Percentiles rank a stretch among this genome's conserved stretches.
Evolutionary conservation across 2,329 filamentous ascomycete genomes (phyloP).

Genomic region (Verticillium klebahnii): DNA sequence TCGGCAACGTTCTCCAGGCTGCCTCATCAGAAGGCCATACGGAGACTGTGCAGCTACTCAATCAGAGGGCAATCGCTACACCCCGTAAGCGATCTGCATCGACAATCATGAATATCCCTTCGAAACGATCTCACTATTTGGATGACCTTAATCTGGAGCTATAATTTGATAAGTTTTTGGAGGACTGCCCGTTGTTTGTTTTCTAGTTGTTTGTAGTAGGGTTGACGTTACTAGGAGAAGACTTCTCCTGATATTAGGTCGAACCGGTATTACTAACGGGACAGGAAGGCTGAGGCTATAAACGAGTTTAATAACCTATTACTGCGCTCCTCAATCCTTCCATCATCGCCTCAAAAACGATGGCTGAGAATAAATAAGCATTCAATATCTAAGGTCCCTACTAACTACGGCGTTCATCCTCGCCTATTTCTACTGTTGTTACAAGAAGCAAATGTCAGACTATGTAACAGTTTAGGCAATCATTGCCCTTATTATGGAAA

Average conservation of each 20-base stretch:
- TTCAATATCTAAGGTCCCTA: neutral
- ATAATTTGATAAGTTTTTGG: neutral
- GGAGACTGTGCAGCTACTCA: constrained; percentile 1
- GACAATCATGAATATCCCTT: neutral
- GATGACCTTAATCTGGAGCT: neutral
- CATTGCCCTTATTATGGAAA: neutral
- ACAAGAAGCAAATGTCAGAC: neutral
- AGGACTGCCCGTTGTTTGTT: neutral
- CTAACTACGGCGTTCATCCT: neutral
- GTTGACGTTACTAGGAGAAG: neutral
- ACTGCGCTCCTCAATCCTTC: neutral
- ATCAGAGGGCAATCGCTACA: neutral
- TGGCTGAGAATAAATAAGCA: neutral
- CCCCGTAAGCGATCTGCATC: neutral
- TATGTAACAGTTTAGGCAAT: neutral
- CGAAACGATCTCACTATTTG: neutral
- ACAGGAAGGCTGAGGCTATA: neutral
- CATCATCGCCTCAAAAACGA: neutral
- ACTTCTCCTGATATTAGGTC: neutral
- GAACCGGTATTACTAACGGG: neutral
- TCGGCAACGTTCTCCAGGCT: neutral
- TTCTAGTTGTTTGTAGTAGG: neutral
- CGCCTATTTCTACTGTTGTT: neutral
- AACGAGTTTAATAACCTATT: neutral
- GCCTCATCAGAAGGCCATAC: neutral